A percentile compares a stretch with the other conserved stretches of the same genome.
Evolutionary conservation across 2,329 filamentous ascomycete species (phyloP).

Genomic region (Arachnomyces sp.): DNA sequence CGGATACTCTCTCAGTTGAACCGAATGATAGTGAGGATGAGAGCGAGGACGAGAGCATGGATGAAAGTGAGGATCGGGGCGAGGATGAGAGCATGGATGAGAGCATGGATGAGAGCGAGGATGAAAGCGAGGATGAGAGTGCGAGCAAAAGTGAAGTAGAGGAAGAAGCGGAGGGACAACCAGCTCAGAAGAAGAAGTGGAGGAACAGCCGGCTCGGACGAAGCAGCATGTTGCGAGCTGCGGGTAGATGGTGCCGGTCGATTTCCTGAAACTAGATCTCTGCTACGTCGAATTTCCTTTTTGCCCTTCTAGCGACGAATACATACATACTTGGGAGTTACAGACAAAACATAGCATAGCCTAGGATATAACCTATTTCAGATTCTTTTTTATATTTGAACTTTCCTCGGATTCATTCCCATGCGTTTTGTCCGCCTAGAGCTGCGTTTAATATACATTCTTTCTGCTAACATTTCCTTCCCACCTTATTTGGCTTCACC

Average conservation of each 20-base stretch:
- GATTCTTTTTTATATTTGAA: too few relatives aligned
- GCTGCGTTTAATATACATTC: too few relatives aligned
- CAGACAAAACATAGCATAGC: background rate
- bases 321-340: too few relatives aligned
- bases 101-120: background rate
- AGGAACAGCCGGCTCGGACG: too few relatives aligned
- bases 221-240: background rate
- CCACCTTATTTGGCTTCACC: constrained; percentile 23
- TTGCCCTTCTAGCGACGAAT: too few relatives aligned
- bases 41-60: background rate
- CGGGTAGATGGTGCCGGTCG: background rate
- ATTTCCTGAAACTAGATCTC: constrained; percentile 3
- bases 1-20: too few relatives aligned
- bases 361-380: too few relatives aligned
- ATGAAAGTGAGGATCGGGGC: background rate
- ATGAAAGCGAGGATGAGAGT: constrained; percentile 1
- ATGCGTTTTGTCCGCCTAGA: too few relatives aligned
- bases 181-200: constrained; percentile 1
- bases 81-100: background rate
- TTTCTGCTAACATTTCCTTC: too few relatives aligned
- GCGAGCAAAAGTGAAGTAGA: background rate
- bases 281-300: background rate
- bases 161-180: background rate
- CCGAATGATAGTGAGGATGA: too few relatives aligned
- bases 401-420: too few relatives aligned